Base-by-base conservation (phyloP, 2,329 filamentous ascomycete species). In the Xylariaceae sp. region DNA sequence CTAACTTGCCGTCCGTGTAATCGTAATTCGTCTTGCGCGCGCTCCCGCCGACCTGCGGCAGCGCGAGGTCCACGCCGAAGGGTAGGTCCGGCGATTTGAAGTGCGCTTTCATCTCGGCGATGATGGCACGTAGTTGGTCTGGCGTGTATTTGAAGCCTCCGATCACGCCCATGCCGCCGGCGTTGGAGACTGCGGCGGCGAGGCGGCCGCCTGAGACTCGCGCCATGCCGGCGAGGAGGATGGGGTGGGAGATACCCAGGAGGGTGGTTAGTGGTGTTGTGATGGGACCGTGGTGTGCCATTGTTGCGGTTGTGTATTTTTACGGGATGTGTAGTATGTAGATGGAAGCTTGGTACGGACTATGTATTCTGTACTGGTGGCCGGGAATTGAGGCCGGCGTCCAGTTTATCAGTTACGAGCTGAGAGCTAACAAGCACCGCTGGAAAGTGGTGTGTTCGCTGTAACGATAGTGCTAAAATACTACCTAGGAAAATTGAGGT, bases 1-100 rank as follows among this genome's bases (percentile, higher is more conserved):
- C 89, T 13, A 97, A 83, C 73, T 91, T 88, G 48, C 93, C 93
- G 66, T 88, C 82, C 0, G 93, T 97, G 78, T 97, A 97, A 75
- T 97, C 93, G 76, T 96, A 90, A 76, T 97, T 97, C 2, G 93
- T 97, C 74, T 89, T 89, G 65, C 93, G 85, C 5, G 93, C 93
- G 39, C 77, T 80, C 47, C 88, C 91, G 58, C 93, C 93, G 57
- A 97, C 80, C 76, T 97, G 92, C 0, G 93, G 92, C 10, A 97
- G 83, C 0, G 92, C 92, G 1, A 97, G 86, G 74, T 97, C 93
- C 37, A 97, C 85, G 66, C 92, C 93, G 73, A 97, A 97, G 0
- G 92, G 90, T 3, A 96, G 82, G 50, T 82, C 80, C 0, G 88
- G 86, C 55, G 81, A 78, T 4, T 69, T 69, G 1, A 97, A 83